Base-by-base conservation (phyloP, 305 asterid species). In the Coffea humblotiana region DNA sequence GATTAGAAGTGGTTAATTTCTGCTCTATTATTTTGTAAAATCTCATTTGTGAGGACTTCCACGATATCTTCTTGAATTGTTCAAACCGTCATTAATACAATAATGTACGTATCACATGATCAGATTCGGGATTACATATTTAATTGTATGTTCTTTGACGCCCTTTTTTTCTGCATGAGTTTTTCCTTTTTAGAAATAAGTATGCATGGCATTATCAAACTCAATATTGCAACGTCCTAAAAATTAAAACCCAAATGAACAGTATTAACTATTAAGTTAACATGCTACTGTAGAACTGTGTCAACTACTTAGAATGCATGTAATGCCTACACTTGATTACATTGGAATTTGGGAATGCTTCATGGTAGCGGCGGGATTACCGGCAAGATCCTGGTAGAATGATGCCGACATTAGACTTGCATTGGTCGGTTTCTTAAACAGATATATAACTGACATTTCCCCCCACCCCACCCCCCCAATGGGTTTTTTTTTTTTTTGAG, bases 1-100 rank as follows among this genome's bases (percentile, higher is more conserved):
- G 97, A 88, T 85, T 88, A 86, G 97, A 85, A 90, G 96, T 93
- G 98, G 82, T 81, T 81, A 79, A 78, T 77, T 81, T 66, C 77
- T 80, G 60, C 77, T 78, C 75, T 74, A 69, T 71, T 79, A 54
- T 65, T 83, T 81, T 85, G 88, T 82, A 83, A 58, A 82, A 83
- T 80, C 81, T 82, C 25, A 58, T 6, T 58, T 78, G 69, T 73
- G 70, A 82, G 78, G 76, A 78, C 67, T 71, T 81, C 54, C 74
- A 72, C 58, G 81, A 76, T 80, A 87, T 77, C 80, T 81, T 84
- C 81, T 71, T 40, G 81, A 75, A 58, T 67, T 76, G 74, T 80
- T 51, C 77, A 82, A 70, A 37, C 35, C 43, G 72, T 25, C 18
- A 19, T 13, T 37, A 79, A 43, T 74, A 32, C 77, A 67, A 74